Percentiles rank a stretch among this genome's conserved stretches.
Conservation (phyloP, 164 flowering plant species). For the Vitis amurensis region DNA sequence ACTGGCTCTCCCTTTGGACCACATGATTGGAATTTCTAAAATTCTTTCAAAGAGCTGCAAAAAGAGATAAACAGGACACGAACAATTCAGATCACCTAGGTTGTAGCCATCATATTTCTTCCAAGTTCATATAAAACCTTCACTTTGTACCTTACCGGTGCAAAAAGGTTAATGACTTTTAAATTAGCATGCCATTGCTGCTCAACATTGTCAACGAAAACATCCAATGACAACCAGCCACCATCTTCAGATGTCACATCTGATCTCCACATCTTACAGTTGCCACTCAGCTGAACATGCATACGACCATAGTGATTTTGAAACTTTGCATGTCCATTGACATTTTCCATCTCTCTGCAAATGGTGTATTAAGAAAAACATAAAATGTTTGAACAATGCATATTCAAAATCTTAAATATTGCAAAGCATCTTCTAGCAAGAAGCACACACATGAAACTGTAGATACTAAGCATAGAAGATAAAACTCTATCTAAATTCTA, state of each 20-base stretch:
- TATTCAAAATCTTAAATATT: too few species aligned
- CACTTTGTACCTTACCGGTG: slow-evolving; percentile 68
- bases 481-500: too few species aligned
- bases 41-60: slow-evolving; percentile 91
- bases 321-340: slow-evolving; percentile 75
- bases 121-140: slow-evolving; percentile 5
- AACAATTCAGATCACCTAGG: background rate
- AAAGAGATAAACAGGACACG: slow-evolving; percentile 10
- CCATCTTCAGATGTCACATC: slow-evolving; percentile 63
- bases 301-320: slow-evolving; percentile 89
- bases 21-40: slow-evolving; percentile 86
- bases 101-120: background rate
- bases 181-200: slow-evolving; percentile 95
- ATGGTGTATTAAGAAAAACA: slow-evolving; percentile 12
- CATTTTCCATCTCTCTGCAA: slow-evolving; percentile 88
- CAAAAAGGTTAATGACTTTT: slow-evolving; percentile 79
- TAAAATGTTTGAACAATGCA: background rate
- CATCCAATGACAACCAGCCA: slow-evolving; percentile 90
- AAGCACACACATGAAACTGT: too few species aligned
- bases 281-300: slow-evolving; percentile 79
- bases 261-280: slow-evolving; percentile 88
- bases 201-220: slow-evolving; percentile 77
- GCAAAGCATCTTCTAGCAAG: too few species aligned
- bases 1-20: slow-evolving; percentile 94
- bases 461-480: too few species aligned